Evolutionary conservation across 305 asterid species (phyloP).

Genomic region (Fraxinus ornus): DNA sequence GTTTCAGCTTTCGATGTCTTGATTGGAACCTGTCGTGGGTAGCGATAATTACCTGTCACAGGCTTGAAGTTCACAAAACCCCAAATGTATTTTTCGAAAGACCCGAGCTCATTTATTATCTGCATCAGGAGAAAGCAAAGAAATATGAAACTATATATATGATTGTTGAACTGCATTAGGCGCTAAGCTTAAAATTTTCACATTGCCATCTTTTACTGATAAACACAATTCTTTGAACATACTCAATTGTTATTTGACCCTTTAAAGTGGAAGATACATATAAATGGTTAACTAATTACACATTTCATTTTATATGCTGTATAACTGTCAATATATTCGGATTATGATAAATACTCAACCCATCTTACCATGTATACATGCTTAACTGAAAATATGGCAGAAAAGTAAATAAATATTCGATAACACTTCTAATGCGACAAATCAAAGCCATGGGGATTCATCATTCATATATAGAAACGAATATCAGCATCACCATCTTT

Average conservation of each 20-base stretch:
- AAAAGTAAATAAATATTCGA: not conserved
- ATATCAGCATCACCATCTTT: not conserved
- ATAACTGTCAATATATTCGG: not conserved
- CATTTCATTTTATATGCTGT: not conserved
- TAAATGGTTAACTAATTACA: not conserved
- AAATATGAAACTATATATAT: conserved; percentile 3
- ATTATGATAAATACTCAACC: not conserved
- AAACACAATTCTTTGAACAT: not conserved
- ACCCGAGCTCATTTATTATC: conserved; percentile 53
- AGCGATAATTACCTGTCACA: conserved; percentile 54
- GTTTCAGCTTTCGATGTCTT: conserved; percentile 78
- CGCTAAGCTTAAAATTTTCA: not conserved
- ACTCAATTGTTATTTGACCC: not conserved
- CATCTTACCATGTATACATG: not conserved
- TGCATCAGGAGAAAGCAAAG: conserved; percentile 27
- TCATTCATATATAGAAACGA: not conserved
- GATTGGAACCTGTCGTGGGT: conserved; percentile 73
- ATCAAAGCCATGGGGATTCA: not conserved
- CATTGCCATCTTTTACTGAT: not conserved
- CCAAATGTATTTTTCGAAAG: conserved; percentile 63
- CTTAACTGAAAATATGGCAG: not conserved
- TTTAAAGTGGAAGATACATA: not conserved
- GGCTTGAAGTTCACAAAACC: conserved; percentile 64
- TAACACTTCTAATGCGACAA: not conserved
- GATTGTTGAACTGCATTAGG: not conserved